Base-by-base conservation (phyloP, 495 filamentous ascomycete genomes). In the Extremus antarcticus region DNA sequence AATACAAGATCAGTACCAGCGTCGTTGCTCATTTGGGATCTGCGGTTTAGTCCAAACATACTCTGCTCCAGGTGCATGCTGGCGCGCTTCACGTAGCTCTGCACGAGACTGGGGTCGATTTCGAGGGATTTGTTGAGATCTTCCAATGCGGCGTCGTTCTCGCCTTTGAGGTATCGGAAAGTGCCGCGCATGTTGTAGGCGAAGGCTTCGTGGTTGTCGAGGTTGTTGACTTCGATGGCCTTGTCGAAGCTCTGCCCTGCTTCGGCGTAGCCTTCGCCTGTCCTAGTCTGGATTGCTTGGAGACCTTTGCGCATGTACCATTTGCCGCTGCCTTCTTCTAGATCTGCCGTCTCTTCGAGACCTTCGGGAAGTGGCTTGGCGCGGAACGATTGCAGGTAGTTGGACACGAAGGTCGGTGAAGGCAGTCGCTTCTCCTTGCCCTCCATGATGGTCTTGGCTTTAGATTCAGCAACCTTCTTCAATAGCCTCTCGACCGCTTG, bases 301-400 rank as follows among this genome's bases (percentile, higher is more conserved):
- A 97, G 71, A 53, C 94, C 92, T 58, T 85, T 77, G 67, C 86
- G 83, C 59, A 99, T 70, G 65, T 91, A 85, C 29, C 86, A 89
- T 72, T 86, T 83, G 40, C 94, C 91, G 43, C 80, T 86, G 3
- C 85, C 80, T 52, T 94, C 88, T 38, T 76, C 68, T 29, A 97
- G 64, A 43, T 92, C 86, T 13, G 73, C 82, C 1, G 78, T 74
- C 53, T 94, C 87, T 54, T 91, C 90, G 51, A 99, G 73, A 20
- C 90, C 94, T 55, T 76, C 77, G 11, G 92, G 92, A 11, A 87
- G 81, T 32, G 82, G 73, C 68, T 83, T 83, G 45, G 81, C 71
- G 49, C 92, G 83, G 84, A 97, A 99, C 71, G 92, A 97, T 70
- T 96, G 92, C 16, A 99, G 83, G 70, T 97, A 99, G 75, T 99